Conservation (phyloP, 164 flowering plant species). For the Magnolia officinalis region DNA sequence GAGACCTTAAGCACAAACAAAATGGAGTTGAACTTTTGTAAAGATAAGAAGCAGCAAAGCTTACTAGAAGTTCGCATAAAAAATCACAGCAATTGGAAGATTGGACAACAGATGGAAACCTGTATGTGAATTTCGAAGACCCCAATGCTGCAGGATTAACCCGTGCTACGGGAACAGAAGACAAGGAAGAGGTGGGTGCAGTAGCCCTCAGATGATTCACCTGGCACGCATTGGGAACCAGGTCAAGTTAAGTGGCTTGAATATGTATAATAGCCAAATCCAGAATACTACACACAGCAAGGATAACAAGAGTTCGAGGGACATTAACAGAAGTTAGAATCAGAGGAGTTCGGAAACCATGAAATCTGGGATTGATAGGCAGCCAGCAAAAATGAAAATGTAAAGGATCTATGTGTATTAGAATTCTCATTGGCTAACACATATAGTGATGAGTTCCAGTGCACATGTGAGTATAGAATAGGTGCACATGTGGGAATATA, state of each 20-base stretch:
- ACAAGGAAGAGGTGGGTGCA: slow-evolving; percentile 43
- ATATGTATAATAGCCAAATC: background rate
- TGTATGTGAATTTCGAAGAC: slow-evolving; percentile 71
- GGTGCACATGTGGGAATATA: no score
- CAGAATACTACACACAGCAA: background rate
- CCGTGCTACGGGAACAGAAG: slow-evolving; percentile 46
- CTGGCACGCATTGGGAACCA: slow-evolving; percentile 34
- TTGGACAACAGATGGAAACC: slow-evolving; percentile 35
- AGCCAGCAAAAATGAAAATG: background rate
- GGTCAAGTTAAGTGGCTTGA: background rate
- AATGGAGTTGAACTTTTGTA: background rate
- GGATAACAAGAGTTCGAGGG: background rate
- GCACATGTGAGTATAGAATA: no score
- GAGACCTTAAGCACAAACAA: slow-evolving; percentile 49
- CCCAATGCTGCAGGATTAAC: slow-evolving; percentile 37
- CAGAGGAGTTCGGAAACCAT: background rate
- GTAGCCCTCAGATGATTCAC: slow-evolving; percentile 44
- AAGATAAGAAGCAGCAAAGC: background rate
- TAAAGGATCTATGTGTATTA: background rate
- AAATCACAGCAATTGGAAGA: background rate
- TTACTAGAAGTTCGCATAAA: background rate
- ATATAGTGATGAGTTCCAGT: no score
- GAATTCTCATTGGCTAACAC: no score
- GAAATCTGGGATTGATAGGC: background rate
- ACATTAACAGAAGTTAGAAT: background rate